Base-by-base conservation (phyloP, 805 yeast genomes). In the Maudiozyma bulderi region DNA sequence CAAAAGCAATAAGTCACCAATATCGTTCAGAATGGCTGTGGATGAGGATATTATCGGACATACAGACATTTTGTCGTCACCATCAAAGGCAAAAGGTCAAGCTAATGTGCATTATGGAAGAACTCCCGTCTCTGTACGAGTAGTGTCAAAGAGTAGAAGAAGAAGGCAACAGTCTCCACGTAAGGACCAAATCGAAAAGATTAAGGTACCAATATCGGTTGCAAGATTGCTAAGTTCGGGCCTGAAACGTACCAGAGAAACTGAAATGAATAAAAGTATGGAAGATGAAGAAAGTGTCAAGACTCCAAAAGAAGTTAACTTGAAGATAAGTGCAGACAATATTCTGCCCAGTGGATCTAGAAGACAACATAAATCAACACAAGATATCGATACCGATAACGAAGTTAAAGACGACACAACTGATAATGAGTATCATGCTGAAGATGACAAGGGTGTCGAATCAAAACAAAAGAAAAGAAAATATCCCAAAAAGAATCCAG, bases 1-100 rank as follows among this genome's bases (percentile, higher is more conserved):
- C 34, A 9, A 5, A n/a, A 32, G 9, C 13, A 32, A 32, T 9
- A 32, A 32, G 9, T 9, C 4, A 32, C 13, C 34, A 9, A 32
- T 11, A 32, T 32, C 13, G 3, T 32, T 9, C 9, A 44, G 8
- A 8, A 46, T 38, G 49, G 20, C 38, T 10, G 20, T n/a, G 2
- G 40, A 45, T 43, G 45, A 45, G 4, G 63, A 54, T 47, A 55
- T 60, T 43, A 56, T 57, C n/a, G 49, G 39, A 8, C 64, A 60
- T 46, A 48, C 40, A 6, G 64, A 59, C 46, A 58, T 60, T 8
- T 34, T 59, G 15, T 57, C 62, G 1, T 54, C 59, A 3, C 63
- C 64, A 3, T 46, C 52, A 5, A 57, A 50, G 40, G 41, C 34
- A 2, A 33, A 29, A 11, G 29, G 40, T 38, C 40, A 38, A 38